phyloP scores from a whole-genome alignment of 208 protist species.

The Histomonas meleagridis region DNA sequence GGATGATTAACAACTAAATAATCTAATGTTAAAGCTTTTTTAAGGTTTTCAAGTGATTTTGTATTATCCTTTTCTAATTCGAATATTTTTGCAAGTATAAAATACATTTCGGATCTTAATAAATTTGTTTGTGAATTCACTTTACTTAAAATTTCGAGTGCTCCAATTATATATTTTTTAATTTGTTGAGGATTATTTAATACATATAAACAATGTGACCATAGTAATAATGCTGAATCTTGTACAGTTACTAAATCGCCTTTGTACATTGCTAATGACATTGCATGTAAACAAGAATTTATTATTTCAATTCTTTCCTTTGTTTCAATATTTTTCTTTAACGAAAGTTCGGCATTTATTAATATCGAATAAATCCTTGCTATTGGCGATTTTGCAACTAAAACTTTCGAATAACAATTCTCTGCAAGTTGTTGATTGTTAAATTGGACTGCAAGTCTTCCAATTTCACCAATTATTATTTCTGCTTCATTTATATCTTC shows the following conservation, averaged over 20 bases:
- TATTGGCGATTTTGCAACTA: not conserved
- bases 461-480: constrained; percentile 30
- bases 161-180: not conserved
- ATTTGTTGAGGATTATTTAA: not conserved
- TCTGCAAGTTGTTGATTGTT: not conserved
- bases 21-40: not conserved
- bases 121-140: not conserved
- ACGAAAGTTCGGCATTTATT: not conserved
- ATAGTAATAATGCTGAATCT: not conserved
- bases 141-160: not conserved
- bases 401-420: not conserved
- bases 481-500: constrained; percentile 9
- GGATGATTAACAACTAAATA: not conserved
- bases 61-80: not conserved
- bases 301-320: not conserved
- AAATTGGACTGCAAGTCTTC: not conserved
- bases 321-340: not conserved
- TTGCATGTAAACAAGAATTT: not conserved
- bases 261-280: not conserved
- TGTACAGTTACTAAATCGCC: not conserved
- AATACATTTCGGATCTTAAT: not conserved
- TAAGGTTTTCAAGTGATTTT: not conserved
- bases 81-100: not conserved
- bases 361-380: not conserved
- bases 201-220: not conserved